Evolutionary conservation across 139 green algal species (phyloP), one percentile per base, ranked within the genome.

Genomic region (Pleodorina starrii): DNA sequence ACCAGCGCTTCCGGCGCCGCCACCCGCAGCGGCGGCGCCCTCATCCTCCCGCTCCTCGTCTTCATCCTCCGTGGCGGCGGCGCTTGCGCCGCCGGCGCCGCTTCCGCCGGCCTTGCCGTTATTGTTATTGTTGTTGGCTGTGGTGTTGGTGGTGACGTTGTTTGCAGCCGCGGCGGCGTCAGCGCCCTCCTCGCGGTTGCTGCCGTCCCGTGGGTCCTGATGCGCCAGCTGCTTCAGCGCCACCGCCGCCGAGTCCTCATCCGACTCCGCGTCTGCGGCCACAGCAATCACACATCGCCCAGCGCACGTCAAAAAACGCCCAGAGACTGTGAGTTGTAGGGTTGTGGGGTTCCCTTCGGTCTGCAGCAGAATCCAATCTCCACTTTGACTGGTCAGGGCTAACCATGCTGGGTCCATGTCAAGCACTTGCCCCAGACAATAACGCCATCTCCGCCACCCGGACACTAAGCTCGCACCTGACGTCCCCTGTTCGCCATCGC

Each of bases 231-330:
- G 81, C 81, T 87, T 87, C 16, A 87, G 59, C 29, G 81, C 81
- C 29, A 87, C 60, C n/a, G 81, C 81, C 3, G 81, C 81, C 42
- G 81, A 66, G 60, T 87, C 81, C 81, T 87, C 81, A 21, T 87
- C 81, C 10, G 81, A 87, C 40, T 63, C 60, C 42, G 60, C 40
- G 32, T 87, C 81, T 87, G 81, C 27, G 25, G 29, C 36, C 35
- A 66, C 25, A 25, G 54, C 29, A 66, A n/a, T n/a, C n/a, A n/a
- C n/a, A n/a, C n/a, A n/a, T n/a, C n/a, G n/a, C n/a, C n/a, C n/a
- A n/a, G n/a, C n/a, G n/a, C n/a, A n/a, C n/a, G n/a, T n/a, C n/a
- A n/a, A n/a, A n/a, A n/a, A n/a, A n/a, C n/a, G n/a, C n/a, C n/a
- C n/a, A n/a, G n/a, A n/a, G n/a, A n/a, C n/a, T n/a, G n/a, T n/a